A percentile compares a stretch with the other conserved stretches of the same genome.
Conservation (phyloP, 2,329 filamentous ascomycete genomes). For the Cladophialophora yegresii region DNA sequence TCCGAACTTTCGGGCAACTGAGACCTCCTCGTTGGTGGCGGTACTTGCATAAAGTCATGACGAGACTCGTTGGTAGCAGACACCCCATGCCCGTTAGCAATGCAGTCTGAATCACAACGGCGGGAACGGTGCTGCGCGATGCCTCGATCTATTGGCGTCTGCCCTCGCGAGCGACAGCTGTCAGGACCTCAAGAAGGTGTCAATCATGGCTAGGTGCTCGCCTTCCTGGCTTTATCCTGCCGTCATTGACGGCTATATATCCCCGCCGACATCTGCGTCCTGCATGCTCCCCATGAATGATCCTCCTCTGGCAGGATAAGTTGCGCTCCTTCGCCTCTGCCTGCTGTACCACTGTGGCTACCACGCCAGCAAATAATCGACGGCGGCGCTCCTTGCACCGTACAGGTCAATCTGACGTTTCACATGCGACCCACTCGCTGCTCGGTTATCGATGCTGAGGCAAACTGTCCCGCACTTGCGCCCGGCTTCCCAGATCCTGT, state of each 20-base stretch:
- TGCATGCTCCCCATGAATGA: not conserved
- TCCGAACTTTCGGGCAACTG: not conserved
- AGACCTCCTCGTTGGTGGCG: not conserved
- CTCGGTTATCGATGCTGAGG: slow-evolving; percentile 9
- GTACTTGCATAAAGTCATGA: not conserved
- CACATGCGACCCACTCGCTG: not conserved
- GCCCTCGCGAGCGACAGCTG: not conserved
- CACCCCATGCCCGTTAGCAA: not conserved
- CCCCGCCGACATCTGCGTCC: not conserved
- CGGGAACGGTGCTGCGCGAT: not conserved
- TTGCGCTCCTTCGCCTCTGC: not conserved
- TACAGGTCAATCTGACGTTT: not conserved
- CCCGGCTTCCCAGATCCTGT: slow-evolving; percentile 1
- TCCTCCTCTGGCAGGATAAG: not conserved
- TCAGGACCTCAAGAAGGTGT: no score
- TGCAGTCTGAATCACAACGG: not conserved
- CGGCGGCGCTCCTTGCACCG: not conserved
- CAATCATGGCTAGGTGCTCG: no score
- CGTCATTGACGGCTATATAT: not conserved
- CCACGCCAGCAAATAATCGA: not conserved
- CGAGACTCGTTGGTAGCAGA: not conserved
- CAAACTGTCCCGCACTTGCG: slow-evolving; percentile 3
- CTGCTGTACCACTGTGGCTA: not conserved
- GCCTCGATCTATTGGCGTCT: not conserved
- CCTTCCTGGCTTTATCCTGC: no score